Percentiles rank a stretch among this genome's conserved stretches.
Conservation (phyloP, 2,329 filamentous ascomycete species). For the Zelopaecilomyces penicillatus region DNA sequence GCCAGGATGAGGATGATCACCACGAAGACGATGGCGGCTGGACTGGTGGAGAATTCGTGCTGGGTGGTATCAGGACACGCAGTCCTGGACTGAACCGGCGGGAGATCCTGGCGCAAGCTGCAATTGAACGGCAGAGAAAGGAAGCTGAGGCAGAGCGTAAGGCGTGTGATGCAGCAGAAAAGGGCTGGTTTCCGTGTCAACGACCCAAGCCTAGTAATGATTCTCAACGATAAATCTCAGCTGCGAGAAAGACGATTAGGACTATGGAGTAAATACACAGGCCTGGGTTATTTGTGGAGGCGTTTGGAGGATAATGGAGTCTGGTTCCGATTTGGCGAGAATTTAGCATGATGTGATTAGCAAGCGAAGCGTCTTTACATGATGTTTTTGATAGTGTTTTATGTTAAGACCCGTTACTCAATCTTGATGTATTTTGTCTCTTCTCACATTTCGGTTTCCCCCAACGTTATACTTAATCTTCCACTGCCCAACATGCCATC, state of each 20-base stretch:
- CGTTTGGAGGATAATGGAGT: background rate
- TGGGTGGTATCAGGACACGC: constrained; percentile 46
- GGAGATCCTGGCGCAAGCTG: constrained; percentile 59
- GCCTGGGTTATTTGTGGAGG: constrained; percentile 2
- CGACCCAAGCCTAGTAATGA: constrained; percentile 16
- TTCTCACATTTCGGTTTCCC: constrained; percentile 7
- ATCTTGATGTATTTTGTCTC: constrained; percentile 5
- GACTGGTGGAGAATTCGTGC: constrained; percentile 70
- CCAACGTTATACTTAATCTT: no score
- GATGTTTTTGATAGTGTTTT: no score
- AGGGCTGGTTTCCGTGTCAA: constrained; percentile 21
- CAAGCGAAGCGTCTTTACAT: no score
- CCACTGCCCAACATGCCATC: no score
- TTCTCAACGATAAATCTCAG: constrained; percentile 12
- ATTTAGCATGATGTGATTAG: no score
- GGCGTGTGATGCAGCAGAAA: constrained; percentile 21
- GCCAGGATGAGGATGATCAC: constrained; percentile 39
- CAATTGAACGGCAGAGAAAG: constrained; percentile 26
- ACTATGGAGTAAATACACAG: background rate
- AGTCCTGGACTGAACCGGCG: constrained; percentile 52
- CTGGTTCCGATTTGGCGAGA: background rate
- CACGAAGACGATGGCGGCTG: constrained; percentile 65
- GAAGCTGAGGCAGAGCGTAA: constrained; percentile 24
- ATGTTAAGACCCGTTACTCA: no score
- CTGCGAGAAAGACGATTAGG: background rate